These are phyloP conservation scores for Boletellus emodensis DNA, from an alignment of 768 basidiomycete species.

Conservation along the genomic window DNA sequence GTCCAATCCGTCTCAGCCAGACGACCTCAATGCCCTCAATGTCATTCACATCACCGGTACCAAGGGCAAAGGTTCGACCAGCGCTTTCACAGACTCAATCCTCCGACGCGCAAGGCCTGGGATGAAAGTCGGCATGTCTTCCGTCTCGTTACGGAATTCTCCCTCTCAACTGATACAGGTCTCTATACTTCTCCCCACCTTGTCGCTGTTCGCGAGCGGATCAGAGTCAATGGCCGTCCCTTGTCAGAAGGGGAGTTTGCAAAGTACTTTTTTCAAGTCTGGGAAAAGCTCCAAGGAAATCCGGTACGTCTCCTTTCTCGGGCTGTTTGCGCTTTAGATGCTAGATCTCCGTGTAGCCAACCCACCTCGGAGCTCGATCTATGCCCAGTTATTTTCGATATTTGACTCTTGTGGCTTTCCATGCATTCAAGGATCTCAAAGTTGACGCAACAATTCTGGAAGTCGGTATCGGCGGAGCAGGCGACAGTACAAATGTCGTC, in stretches of 20 bases:
- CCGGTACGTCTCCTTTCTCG: slow-evolving; percentile 39
- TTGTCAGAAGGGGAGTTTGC: slow-evolving; percentile 86
- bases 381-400: slow-evolving; percentile 96
- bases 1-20: slow-evolving; percentile 46
- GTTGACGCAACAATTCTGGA: slow-evolving; percentile 92
- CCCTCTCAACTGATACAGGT: slow-evolving; percentile 42
- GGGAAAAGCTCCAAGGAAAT: slow-evolving; percentile 77
- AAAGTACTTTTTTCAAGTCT: slow-evolving; percentile 92
- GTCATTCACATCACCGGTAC: slow-evolving; percentile 97
- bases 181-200: slow-evolving; percentile 97
- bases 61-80: slow-evolving; percentile 97
- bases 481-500: slow-evolving; percentile 95
- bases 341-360: slow-evolving; percentile 38
- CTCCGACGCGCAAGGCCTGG: slow-evolving; percentile 68
- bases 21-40: slow-evolving; percentile 82
- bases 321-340: not conserved
- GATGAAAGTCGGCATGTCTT: slow-evolving; percentile 73
- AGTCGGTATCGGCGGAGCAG: slow-evolving; percentile 92
- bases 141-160: not conserved
- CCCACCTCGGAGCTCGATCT: slow-evolving; percentile 44
- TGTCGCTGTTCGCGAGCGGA: slow-evolving; percentile 91
- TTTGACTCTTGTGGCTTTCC: slow-evolving; percentile 87
- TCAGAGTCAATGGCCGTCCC: slow-evolving; percentile 88
- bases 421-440: slow-evolving; percentile 76
- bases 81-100: slow-evolving; percentile 87